Percentiles rank a stretch among this genome's conserved stretches.
Conservation (phyloP, 2,329 filamentous ascomycete species). For the Bisporella sp. region DNA sequence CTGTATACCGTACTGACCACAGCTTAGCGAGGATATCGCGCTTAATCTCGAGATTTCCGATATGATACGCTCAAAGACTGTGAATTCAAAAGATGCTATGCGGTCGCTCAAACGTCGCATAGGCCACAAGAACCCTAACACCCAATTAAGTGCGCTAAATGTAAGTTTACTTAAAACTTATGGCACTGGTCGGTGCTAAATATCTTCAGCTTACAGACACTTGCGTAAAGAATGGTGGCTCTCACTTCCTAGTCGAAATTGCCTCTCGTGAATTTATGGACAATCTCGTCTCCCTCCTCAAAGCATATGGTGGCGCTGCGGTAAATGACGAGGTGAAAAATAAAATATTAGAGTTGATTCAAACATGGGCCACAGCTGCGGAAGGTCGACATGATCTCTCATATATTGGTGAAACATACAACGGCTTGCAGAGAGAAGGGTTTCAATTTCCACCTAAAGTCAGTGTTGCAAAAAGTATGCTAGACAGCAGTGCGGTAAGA, state of each 20-base stretch:
- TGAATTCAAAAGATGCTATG: slow-evolving; percentile 97
- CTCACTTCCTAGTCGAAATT: slow-evolving; percentile 91
- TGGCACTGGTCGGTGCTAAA: slow-evolving; percentile 23
- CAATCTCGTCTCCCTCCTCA: slow-evolving; percentile 84
- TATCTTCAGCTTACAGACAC: slow-evolving; percentile 78
- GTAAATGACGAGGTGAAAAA: slow-evolving; percentile 79
- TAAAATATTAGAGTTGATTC: slow-evolving; percentile 90
- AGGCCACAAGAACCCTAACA: slow-evolving; percentile 95
- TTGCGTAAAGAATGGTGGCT: slow-evolving; percentile 95
- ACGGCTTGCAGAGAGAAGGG: slow-evolving; percentile 72
- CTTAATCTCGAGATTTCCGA: slow-evolving; percentile 98
- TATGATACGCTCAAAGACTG: slow-evolving; percentile 92
- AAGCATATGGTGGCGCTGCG: slow-evolving; percentile 65
- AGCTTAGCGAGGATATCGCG: slow-evolving; percentile 83
- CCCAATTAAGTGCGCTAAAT: slow-evolving; percentile 90
- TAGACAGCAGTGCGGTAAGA: slow-evolving; percentile 89
- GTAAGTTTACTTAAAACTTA: slow-evolving; percentile 37
- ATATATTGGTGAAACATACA: slow-evolving; percentile 88
- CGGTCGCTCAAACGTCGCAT: slow-evolving; percentile 88
- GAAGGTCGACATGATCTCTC: slow-evolving; percentile 75
- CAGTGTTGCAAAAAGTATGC: slow-evolving; percentile 90
- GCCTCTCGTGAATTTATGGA: slow-evolving; percentile 98
- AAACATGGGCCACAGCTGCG: slow-evolving; percentile 86
- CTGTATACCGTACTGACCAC: slow-evolving; percentile 15
- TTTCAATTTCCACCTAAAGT: slow-evolving; percentile 83